Evolutionary conservation across 345 rosid genomes (phyloP).

Genomic region (Triadica sebifera): DNA sequence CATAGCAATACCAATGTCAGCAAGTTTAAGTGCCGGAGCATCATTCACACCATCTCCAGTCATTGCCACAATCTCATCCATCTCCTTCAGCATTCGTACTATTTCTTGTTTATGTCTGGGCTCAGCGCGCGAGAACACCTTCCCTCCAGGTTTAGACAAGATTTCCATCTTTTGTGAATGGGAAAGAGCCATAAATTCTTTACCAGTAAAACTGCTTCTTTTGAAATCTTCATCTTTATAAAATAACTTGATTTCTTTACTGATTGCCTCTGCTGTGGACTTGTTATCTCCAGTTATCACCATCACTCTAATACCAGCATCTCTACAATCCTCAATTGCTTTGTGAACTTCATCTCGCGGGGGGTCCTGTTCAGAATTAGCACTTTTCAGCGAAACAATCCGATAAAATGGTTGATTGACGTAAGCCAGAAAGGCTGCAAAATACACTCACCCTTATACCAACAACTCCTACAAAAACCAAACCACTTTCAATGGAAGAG

Average conservation of each 20-base stretch:
- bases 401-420: not conserved
- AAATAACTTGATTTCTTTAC: constrained; percentile 67
- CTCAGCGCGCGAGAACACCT: constrained; percentile 88
- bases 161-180: constrained; percentile 45
- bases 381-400: not conserved
- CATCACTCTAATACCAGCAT: constrained; percentile 82
- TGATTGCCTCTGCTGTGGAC: constrained; percentile 91
- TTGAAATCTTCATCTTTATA: constrained; percentile 51
- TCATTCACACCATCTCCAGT: constrained; percentile 98
- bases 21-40: constrained; percentile 94
- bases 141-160: constrained; percentile 68
- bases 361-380: constrained; percentile 57
- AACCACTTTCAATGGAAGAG: constrained; percentile 61
- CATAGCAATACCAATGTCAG: constrained; percentile 96
- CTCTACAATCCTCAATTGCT: constrained; percentile 77
- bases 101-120: constrained; percentile 92
- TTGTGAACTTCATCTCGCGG: constrained; percentile 81
- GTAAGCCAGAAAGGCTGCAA: constrained; percentile 3
- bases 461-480: constrained; percentile 76
- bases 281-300: constrained; percentile 97
- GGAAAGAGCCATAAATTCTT: constrained; percentile 70
- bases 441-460: constrained; percentile 64
- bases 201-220: constrained; percentile 66
- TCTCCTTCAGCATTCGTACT: constrained; percentile 79
- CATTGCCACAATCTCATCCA: constrained; percentile 95